These are phyloP conservation scores for Ophidiomyces ophidiicola DNA, from an alignment of 2,329 filamentous ascomycete species.

Conservation along the genomic window DNA sequence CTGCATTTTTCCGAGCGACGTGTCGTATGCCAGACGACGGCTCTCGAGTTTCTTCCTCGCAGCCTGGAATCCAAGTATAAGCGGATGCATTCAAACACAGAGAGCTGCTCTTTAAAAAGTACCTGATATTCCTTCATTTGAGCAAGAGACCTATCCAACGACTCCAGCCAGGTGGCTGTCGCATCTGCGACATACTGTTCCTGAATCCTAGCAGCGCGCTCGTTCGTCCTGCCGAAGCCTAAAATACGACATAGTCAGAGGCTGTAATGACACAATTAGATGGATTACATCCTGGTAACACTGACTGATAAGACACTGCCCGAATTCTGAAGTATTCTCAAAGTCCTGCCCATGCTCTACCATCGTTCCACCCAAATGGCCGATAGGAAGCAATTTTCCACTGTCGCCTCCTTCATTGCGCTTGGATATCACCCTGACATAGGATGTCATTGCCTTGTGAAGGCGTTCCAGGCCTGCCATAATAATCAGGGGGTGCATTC, in stretches of 20 bases:
- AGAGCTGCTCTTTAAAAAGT: constrained; percentile 28
- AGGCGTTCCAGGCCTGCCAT: constrained; percentile 78
- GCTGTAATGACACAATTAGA: background rate
- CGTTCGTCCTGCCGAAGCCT: constrained; percentile 75
- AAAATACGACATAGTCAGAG: constrained; percentile 6
- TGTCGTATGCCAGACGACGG: constrained; percentile 79
- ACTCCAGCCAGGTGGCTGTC: constrained; percentile 76
- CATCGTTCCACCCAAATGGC: constrained; percentile 73
- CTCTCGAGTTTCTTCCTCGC: constrained; percentile 90
- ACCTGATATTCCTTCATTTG: constrained; percentile 99
- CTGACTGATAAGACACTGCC: constrained; percentile 65
- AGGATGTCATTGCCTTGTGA: constrained; percentile 71
- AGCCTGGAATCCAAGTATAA: too few species aligned
- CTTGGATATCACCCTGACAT: constrained; percentile 78
- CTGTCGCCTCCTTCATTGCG: constrained; percentile 75
- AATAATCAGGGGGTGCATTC: constrained; percentile 1
- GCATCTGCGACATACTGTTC: constrained; percentile 69
- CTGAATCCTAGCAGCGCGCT: constrained; percentile 73
- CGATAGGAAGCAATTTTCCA: constrained; percentile 72
- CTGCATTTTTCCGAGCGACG: constrained; percentile 77
- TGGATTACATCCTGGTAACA: constrained; percentile 13
- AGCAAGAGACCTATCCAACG: constrained; percentile 73
- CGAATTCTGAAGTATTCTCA: constrained; percentile 79
- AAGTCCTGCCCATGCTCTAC: constrained; percentile 84
- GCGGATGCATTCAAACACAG: constrained; percentile 16